Evolutionary conservation across 768 basidiomycete genomes (phyloP), one percentile per base, ranked within the genome.

Genomic region (Serendipita vermifera): DNA sequence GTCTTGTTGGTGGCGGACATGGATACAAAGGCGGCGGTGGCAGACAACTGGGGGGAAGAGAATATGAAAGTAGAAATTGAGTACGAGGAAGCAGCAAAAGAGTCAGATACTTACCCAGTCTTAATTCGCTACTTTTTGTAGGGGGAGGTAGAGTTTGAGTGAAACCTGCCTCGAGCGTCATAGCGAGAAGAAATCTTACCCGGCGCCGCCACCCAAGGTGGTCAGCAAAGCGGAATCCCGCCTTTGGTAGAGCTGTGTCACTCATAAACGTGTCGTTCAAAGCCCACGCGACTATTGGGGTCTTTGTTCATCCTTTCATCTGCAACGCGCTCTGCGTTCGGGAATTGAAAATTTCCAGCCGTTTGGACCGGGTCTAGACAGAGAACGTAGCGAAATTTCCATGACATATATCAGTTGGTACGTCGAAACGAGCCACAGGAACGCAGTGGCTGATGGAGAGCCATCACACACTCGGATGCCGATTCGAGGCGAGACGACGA

Each of bases 231-330:
- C n/a, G n/a, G n/a, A n/a, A n/a, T n/a, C n/a, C n/a, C 46, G 46
- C 24, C 11, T 22, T 31, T 11, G 46, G n/a, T 15, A 51, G 32
- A 31, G 32, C 32, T 31, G n/a, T 15, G 20, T 5, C 46, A 13
- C 32, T 51, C 29, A 51, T 51, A 22, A 51, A 51, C 24, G 29
- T 51, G 9, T 22, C 46, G 7, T 51, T 27, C 27, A 5, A n/a
- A 7, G 24, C 24, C 15, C 26, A 51, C n/a, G 46, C 24, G 26
- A 20, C 15, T 7, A 31, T 51, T 7, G 46, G 46, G n/a, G 46
- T 27, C 3, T 51, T 51, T 29, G n/a, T 51, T 51, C 46, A 51
- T 31, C 46, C 46, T 15, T 51, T 51, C 46, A 31, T 51, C 7
- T 51, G 46, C 46, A 27, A 51, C 32, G 46, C 46, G 20, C 46